Base-by-base conservation (phyloP, 2,329 filamentous ascomycete genomes). In the Achaetomium macrosporum region DNA sequence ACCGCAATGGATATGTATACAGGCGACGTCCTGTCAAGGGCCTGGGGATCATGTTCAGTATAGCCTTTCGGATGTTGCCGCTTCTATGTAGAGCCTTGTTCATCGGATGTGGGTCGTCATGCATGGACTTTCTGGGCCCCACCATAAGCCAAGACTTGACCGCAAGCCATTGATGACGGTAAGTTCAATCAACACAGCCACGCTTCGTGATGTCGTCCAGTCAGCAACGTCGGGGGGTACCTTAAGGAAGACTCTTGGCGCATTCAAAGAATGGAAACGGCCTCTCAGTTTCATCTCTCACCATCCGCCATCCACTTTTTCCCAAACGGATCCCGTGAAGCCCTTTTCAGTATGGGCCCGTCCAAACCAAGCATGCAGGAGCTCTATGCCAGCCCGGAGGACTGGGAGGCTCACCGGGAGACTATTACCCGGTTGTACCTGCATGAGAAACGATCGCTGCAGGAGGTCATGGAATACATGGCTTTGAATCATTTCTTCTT, bases 391-490 rank as follows among this genome's bases (percentile, higher is more conserved):
- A 46, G 42, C 31, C 54, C 59, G 6, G 58, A 58, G 10, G 64
- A 66, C 50, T 68, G 65, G 65, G 60, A 62, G 1, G 35, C 48
- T 1, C 59, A 66, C 35, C 58, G 59, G 1, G 56, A 57, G 2
- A 57, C 55, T 13, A 67, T 68, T 55, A 62, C 62, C 1, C 54
- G 58, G 16, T 53, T 68, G 25, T 68, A 68, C 42, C 56, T 59
- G 30, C 57, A 60, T 50, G 56, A 61, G 19, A 60, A 57, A 9
- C 56, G 58, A 49, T 58, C 59, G n/a, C 60, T 68, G 9, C 56
- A 58, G 33, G 59, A 66, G 30, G 63, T 67, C 2, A 63, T 63
- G 54, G 42, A 56, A 8, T 55, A 61, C 30, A 68, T 68, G 65
- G 57, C 58, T 2, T 12, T 47, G 5, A 51, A 64, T 7, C 47